Conservation (phyloP, 169 alveolate genomes). For the Eimeria praecox region DNA sequence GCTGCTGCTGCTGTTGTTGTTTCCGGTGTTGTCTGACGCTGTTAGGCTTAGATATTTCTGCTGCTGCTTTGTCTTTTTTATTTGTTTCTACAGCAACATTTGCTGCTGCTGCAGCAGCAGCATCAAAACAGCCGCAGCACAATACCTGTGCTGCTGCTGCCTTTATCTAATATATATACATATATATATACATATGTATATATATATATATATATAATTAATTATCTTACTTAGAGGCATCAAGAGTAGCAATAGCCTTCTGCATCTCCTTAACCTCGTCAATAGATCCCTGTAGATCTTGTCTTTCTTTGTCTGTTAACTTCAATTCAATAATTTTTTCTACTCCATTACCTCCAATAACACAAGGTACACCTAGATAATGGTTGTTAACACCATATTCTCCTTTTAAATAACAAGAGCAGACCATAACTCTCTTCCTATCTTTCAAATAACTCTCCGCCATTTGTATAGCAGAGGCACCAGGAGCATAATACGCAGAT, state of each 20-base stretch:
- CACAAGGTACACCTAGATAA: slow-evolving; percentile 88
- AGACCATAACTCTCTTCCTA: slow-evolving; percentile 86
- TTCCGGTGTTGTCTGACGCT: too few species aligned
- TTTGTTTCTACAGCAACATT: too few species aligned
- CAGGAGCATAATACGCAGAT: slow-evolving; percentile 89
- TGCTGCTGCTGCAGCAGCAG: too few species aligned
- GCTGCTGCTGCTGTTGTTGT: too few species aligned
- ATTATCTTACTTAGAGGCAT: neutral
- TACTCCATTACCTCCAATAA: slow-evolving; percentile 87
- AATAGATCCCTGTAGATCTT: slow-evolving; percentile 59
- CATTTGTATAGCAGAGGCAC: slow-evolving; percentile 87
- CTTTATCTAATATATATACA: too few species aligned
- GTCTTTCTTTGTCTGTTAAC: slow-evolving; percentile 77
- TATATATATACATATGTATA: neutral
- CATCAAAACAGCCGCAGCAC: too few species aligned
- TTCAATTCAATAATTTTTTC: slow-evolving; percentile 85
- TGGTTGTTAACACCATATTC: slow-evolving; percentile 88
- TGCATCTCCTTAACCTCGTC: slow-evolving; percentile 55
- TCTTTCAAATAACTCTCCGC: slow-evolving; percentile 87
- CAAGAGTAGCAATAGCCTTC: slow-evolving; percentile 39
- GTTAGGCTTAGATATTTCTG: too few species aligned
- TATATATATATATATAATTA: too few species aligned
- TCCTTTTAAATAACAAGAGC: slow-evolving; percentile 86
- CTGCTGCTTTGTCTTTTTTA: too few species aligned
- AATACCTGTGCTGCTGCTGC: neutral